A percentile compares a stretch with the other conserved stretches of the same genome.
These are phyloP conservation scores for Kodamaea fukazawae DNA, from an alignment of 805 yeast genomes.

Conservation along the genomic window DNA sequence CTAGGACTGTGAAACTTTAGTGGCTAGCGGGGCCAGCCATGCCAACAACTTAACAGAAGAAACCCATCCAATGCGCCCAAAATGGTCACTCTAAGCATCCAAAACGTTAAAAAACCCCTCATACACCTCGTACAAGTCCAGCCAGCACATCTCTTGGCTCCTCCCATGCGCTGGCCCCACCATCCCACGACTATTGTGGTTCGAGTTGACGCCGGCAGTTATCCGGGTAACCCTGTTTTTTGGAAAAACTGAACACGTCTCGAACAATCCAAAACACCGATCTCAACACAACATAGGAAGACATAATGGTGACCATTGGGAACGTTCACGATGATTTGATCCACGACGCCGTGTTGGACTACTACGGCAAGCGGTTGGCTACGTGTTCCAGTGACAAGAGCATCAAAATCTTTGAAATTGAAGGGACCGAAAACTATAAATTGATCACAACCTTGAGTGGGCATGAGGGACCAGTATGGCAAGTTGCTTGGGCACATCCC, in stretches of 20 bases:
- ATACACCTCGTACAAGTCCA: too few relatives aligned
- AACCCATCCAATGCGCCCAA: too few relatives aligned
- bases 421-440: slow-evolving; percentile 74
- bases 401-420: slow-evolving; percentile 90
- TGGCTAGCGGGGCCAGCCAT: too few relatives aligned
- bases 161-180: too few relatives aligned
- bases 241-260: slow-evolving; percentile 11
- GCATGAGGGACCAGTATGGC: slow-evolving; percentile 99
- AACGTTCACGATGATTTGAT: slow-evolving; percentile 91
- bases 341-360: slow-evolving; percentile 96
- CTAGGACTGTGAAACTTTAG: too few relatives aligned
- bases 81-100: too few relatives aligned
- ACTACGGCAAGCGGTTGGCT: slow-evolving; percentile 93
- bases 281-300: slow-evolving; percentile 6
- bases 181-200: too few relatives aligned
- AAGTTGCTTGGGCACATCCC: slow-evolving; percentile 98
- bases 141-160: too few relatives aligned
- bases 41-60: too few relatives aligned
- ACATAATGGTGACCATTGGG: slow-evolving; percentile 69
- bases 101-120: too few relatives aligned
- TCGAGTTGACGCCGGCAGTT: too few relatives aligned
- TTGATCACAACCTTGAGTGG: slow-evolving; percentile 82
- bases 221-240: slow-evolving; percentile 7
- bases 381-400: slow-evolving; percentile 95
- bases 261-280: slow-evolving; percentile 3